A percentile compares a stretch with the other conserved stretches of the same genome.
phyloP scores from a whole-genome alignment of 106 monocot genomes.

The Agapanthus africanus region DNA sequence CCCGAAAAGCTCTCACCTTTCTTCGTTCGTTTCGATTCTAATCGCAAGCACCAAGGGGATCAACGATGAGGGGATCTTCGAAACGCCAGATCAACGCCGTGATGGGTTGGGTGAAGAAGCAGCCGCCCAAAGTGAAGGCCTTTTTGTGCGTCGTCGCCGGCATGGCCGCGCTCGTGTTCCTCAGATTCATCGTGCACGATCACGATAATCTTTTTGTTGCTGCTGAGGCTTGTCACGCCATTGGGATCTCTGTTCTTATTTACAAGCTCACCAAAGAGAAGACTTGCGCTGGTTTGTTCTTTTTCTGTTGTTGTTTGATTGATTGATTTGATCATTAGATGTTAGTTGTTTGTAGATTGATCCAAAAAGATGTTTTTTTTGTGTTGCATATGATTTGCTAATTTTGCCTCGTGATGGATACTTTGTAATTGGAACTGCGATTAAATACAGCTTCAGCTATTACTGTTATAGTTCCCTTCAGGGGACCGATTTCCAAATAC shows the following conservation, averaged over 20 bases:
- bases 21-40: too few relatives aligned
- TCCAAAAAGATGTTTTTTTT: too few relatives aligned
- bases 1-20: too few relatives aligned
- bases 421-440: too few relatives aligned
- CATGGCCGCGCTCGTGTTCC: conserved; percentile 62
- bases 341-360: too few relatives aligned
- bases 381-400: too few relatives aligned
- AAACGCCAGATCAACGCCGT: conserved; percentile 23
- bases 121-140: conserved; percentile 91
- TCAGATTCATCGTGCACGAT: conserved; percentile 71
- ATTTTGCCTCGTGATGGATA: too few relatives aligned
- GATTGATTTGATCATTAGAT: background rate
- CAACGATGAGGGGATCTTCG: conserved; percentile 9
- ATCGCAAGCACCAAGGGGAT: too few relatives aligned
- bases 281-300: conserved; percentile 9
- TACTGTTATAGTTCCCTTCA: too few relatives aligned
- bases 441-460: too few relatives aligned
- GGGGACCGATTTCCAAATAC: too few relatives aligned
- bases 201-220: conserved; percentile 91
- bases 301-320: background rate
- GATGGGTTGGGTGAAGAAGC: conserved; percentile 58
- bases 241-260: conserved; percentile 73
- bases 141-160: conserved; percentile 71
- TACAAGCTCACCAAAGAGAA: conserved; percentile 88
- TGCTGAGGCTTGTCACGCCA: conserved; percentile 64